Evolutionary conservation across 2,329 filamentous ascomycete genomes (phyloP).

Genomic region (Ascochyta fabae): DNA sequence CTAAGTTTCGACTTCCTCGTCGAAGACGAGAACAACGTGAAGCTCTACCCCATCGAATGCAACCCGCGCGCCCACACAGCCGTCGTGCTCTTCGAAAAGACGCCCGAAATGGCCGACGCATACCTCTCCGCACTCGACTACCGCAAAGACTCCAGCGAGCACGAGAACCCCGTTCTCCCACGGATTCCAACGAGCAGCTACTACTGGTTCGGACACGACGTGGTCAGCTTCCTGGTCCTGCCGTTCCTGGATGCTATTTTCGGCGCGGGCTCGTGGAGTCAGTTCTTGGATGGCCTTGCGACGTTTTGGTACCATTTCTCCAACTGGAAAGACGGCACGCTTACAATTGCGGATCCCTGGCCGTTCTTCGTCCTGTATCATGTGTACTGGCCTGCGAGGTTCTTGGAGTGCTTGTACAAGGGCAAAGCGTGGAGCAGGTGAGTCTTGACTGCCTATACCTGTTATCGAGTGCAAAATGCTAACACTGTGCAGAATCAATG

Average conservation of each 20-base stretch:
- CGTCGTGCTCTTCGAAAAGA: constrained; percentile 62
- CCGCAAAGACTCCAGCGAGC: constrained; percentile 15
- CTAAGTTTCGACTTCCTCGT: constrained; percentile 75
- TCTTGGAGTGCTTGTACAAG: constrained; percentile 54
- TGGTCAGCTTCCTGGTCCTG: constrained; percentile 58
- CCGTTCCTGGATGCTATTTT: constrained; percentile 40
- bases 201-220: constrained; percentile 74
- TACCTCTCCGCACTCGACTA: constrained; percentile 36
- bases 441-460: neutral
- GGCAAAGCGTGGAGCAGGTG: constrained; percentile 62
- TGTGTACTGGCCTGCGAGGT: constrained; percentile 61
- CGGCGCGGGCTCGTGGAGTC: constrained; percentile 22
- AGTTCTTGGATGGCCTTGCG: constrained; percentile 31
- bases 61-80: constrained; percentile 75
- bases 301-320: constrained; percentile 52
- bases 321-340: constrained; percentile 59
- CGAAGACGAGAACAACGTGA: constrained; percentile 47
- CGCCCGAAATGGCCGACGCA: constrained; percentile 35
- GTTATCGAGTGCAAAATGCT: neutral
- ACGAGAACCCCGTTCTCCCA: constrained; percentile 24
- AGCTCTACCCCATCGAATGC: constrained; percentile 72
- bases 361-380: constrained; percentile 61
- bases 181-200: constrained; percentile 43
- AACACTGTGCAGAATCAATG: constrained; percentile 60
- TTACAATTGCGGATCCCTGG: constrained; percentile 56